phyloP scores from a whole-genome alignment of 257 asterid genomes.

The Solanum dulcamara region DNA sequence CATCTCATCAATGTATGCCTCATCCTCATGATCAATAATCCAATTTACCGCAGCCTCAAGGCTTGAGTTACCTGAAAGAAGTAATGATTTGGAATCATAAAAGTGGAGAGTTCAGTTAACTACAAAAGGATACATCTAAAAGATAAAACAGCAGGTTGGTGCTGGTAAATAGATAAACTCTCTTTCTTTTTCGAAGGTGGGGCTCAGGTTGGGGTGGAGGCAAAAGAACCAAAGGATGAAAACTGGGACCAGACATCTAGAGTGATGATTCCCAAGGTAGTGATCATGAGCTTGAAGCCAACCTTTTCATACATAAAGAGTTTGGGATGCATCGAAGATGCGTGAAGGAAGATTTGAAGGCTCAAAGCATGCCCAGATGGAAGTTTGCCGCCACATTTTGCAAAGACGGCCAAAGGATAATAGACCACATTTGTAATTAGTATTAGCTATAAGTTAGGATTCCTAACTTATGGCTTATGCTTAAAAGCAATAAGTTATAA shows the following conservation, averaged over 20 bases:
- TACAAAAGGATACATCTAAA: neutral
- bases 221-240: neutral
- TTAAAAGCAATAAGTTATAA: neutral
- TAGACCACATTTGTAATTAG: neutral
- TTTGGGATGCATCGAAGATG: neutral
- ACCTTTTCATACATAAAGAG: neutral
- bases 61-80: conserved; percentile 49
- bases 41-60: conserved; percentile 65
- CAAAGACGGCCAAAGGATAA: neutral
- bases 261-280: neutral
- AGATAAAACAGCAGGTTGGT: neutral
- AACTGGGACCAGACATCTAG: neutral
- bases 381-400: neutral
- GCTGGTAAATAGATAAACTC: neutral
- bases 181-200: neutral
- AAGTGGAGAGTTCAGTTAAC: neutral
- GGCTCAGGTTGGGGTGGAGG: neutral
- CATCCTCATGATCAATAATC: conserved; percentile 49
- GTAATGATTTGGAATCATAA: neutral
- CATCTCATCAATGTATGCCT: conserved; percentile 23
- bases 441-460: neutral
- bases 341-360: neutral
- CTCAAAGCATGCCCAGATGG: neutral
- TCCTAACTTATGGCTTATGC: neutral
- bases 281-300: neutral